phyloP scores from a whole-genome alignment of 352 stramenopile genomes.

The Pythium oligandrum region DNA sequence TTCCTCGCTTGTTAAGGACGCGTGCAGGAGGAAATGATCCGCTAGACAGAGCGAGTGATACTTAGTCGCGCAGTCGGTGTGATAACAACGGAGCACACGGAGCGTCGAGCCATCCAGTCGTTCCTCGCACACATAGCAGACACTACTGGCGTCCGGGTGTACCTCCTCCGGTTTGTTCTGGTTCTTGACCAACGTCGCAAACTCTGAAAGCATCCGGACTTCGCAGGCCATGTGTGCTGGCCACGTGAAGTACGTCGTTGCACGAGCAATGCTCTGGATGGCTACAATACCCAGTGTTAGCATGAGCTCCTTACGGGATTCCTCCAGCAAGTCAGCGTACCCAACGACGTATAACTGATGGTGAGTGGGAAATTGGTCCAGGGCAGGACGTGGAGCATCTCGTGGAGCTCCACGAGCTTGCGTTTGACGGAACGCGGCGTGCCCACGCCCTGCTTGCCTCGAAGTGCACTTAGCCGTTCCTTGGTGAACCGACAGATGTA shows the following conservation, averaged over 20 bases:
- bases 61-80: slow-evolving; percentile 31
- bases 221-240: slow-evolving; percentile 36
- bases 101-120: slow-evolving; percentile 7
- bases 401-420: slow-evolving; percentile 65
- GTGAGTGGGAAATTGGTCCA: slow-evolving; percentile 43
- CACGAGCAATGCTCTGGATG: slow-evolving; percentile 30
- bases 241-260: slow-evolving; percentile 27
- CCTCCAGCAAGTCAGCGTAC: slow-evolving; percentile 10
- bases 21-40: slow-evolving; percentile 46
- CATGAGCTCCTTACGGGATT: neutral
- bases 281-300: slow-evolving; percentile 1
- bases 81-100: slow-evolving; percentile 33
- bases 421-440: slow-evolving; percentile 54
- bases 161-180: neutral
- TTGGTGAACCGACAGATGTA: slow-evolving; percentile 48
- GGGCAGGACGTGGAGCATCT: slow-evolving; percentile 53
- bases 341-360: slow-evolving; percentile 44
- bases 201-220: slow-evolving; percentile 22
- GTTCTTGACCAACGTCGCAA: slow-evolving; percentile 8
- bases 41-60: slow-evolving; percentile 42
- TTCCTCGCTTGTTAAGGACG: slow-evolving; percentile 9
- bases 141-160: neutral
- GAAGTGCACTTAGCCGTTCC: slow-evolving; percentile 25
- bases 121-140: slow-evolving; percentile 50
- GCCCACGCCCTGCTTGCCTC: slow-evolving; percentile 33